phyloP scores from a whole-genome alignment of 805 yeast species.

The Lachancea dasiensis region DNA sequence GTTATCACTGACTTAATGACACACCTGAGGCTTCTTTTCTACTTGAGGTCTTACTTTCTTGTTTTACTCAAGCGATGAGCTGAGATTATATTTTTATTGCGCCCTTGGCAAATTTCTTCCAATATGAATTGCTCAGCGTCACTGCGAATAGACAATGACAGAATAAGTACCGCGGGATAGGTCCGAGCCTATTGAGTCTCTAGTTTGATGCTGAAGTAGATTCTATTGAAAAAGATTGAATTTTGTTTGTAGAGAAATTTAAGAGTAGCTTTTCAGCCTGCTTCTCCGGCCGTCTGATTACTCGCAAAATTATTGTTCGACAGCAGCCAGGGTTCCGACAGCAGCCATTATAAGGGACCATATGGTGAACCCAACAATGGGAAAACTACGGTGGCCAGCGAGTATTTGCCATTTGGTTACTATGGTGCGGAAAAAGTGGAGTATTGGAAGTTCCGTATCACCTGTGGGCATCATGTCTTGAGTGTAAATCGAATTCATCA shows the following conservation, averaged over 20 bases:
- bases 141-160: no score
- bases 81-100: no score
- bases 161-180: no score
- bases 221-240: no score
- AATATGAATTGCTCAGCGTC: no score
- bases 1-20: no score
- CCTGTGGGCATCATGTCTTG: constrained; percentile 6
- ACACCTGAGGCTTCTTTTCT: no score
- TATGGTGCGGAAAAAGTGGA: constrained; percentile 11
- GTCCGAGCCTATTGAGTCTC: no score
- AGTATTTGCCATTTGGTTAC: constrained; percentile 13
- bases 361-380: constrained; percentile 7
- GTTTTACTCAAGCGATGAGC: no score
- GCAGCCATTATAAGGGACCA: constrained; percentile 11
- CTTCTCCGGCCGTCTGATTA: background rate
- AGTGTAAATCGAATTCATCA: constrained; percentile 10
- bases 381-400: constrained; percentile 10
- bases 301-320: constrained; percentile 6
- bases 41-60: no score
- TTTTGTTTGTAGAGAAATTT: background rate
- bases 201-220: no score
- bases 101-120: no score
- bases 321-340: constrained; percentile 10
- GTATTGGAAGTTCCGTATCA: constrained; percentile 8
- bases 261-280: background rate